Evolutionary conservation across 306 rosid species (phyloP).

Genomic region (Quercus dentata): DNA sequence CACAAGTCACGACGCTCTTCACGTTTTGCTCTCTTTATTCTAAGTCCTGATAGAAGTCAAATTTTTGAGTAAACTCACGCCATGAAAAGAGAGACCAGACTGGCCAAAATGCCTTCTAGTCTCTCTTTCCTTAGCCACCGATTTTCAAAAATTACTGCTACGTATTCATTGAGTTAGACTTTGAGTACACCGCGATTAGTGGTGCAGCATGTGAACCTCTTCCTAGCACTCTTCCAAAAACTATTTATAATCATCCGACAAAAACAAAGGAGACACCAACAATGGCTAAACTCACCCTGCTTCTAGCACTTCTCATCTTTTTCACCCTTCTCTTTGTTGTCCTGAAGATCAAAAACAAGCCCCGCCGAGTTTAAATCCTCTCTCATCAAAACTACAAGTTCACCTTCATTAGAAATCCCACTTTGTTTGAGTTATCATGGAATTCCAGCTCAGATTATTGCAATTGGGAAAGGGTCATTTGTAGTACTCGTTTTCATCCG

Average conservation of each 20-base stretch:
- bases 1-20: too few species aligned
- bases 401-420: not conserved
- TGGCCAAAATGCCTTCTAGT: not conserved
- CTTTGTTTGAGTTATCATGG: constrained; percentile 7
- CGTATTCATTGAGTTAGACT: too few species aligned
- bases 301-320: not conserved
- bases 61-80: too few species aligned
- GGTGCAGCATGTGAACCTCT: too few species aligned
- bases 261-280: not conserved
- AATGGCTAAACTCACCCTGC: constrained; percentile 1
- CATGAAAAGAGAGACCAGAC: too few species aligned
- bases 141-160: too few species aligned
- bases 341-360: constrained; percentile 16
- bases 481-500: not conserved
- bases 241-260: too few species aligned
- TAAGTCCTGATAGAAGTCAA: too few species aligned
- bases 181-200: too few species aligned
- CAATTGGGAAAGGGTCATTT: constrained; percentile 18
- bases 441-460: constrained; percentile 27
- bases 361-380: constrained; percentile 23
- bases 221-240: not conserved
- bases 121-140: too few species aligned
- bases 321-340: constrained; percentile 3
- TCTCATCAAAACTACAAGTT: not conserved
- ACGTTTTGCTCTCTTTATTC: too few species aligned